These are phyloP conservation scores for Endogone sp. DNA, from an alignment of 192 early-diverging fungal genomes.

Conservation along the genomic window DNA sequence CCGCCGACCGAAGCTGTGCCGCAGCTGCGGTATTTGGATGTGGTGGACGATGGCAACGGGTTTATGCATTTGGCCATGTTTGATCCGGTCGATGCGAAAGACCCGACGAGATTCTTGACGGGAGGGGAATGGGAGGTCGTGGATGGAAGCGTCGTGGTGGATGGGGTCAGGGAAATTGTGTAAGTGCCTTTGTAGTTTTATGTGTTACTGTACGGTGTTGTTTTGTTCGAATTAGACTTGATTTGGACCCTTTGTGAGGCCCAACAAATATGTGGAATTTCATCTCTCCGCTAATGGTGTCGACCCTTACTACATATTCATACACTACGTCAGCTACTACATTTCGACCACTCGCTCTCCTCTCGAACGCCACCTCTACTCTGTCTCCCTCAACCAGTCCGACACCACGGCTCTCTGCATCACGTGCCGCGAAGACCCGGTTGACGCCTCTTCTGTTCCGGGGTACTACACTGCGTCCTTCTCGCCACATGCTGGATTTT, in stretches of 20 bases:
- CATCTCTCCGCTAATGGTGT: too few species aligned
- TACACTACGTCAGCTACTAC: slow-evolving; percentile 19
- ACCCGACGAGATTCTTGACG: slow-evolving; percentile 57
- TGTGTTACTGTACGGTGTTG: too few species aligned
- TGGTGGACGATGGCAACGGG: slow-evolving; percentile 55
- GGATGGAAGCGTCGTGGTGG: slow-evolving; percentile 34
- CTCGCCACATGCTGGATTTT: slow-evolving; percentile 70
- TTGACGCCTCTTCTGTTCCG: slow-evolving; percentile 18
- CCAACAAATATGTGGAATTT: too few species aligned
- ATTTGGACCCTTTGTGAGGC: too few species aligned
- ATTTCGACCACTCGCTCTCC: slow-evolving; percentile 31
- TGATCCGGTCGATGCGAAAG: slow-evolving; percentile 32
- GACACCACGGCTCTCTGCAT: slow-evolving; percentile 16
- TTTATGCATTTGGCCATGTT: slow-evolving; percentile 69
- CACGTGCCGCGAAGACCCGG: slow-evolving; percentile 27
- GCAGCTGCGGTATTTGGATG: slow-evolving; percentile 55
- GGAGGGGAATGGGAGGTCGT: slow-evolving; percentile 70
- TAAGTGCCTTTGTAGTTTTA: too few species aligned
- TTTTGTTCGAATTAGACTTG: too few species aligned
- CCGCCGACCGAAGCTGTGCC: slow-evolving; percentile 18
- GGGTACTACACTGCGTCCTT: slow-evolving; percentile 72
- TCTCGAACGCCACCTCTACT: slow-evolving; percentile 37
- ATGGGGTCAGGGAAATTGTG: slow-evolving; percentile 29
- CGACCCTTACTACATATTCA: too few species aligned
- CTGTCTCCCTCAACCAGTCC: slow-evolving; percentile 11